Conservation (phyloP, 257 asterid species). For the Catharanthus roseus region DNA sequence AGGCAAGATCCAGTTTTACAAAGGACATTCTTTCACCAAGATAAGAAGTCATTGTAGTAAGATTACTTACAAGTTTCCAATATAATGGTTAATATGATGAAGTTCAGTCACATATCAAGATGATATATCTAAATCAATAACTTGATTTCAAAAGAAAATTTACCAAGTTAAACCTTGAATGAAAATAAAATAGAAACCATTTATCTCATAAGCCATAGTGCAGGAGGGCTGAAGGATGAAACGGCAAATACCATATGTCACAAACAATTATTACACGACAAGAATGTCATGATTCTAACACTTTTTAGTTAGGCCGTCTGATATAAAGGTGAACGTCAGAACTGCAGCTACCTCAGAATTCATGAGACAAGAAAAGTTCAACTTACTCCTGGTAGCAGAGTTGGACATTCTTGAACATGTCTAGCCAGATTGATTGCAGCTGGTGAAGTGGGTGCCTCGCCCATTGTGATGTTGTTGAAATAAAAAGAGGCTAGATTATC, state of each 20-base stretch:
- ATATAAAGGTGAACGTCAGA: background rate
- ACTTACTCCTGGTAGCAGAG: constrained; percentile 81
- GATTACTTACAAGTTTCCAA: background rate
- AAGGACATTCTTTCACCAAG: too few species aligned
- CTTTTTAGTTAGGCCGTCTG: background rate
- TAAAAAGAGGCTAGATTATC: constrained; percentile 86
- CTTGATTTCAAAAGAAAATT: background rate
- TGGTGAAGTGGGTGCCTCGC: constrained; percentile 67
- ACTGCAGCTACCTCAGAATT: background rate
- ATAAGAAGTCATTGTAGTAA: background rate
- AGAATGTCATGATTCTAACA: background rate
- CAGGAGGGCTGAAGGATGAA: background rate
- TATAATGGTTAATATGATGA: background rate
- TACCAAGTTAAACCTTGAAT: background rate
- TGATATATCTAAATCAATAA: background rate
- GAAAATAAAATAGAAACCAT: background rate
- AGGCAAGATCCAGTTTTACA: background rate
- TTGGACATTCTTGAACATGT: constrained; percentile 79
- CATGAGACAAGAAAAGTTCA: background rate
- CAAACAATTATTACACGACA: background rate
- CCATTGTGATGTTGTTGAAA: constrained; percentile 75
- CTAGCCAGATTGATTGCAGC: constrained; percentile 74
- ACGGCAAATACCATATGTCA: background rate
- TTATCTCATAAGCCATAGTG: background rate
- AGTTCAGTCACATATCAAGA: background rate